Evolutionary conservation across 257 asterid species (phyloP).

Genomic region (Fraxinus americana): DNA sequence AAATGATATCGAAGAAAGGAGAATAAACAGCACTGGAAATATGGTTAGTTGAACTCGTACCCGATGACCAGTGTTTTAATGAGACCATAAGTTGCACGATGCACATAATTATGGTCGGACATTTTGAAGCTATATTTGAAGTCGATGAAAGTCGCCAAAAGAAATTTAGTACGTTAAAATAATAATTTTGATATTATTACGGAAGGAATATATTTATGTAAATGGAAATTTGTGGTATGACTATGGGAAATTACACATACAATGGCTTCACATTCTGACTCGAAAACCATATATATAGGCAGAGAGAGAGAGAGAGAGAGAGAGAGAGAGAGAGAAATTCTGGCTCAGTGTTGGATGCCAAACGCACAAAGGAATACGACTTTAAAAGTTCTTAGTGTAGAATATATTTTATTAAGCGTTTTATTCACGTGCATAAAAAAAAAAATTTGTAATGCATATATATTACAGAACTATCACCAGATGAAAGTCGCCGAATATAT

Average conservation of each 20-base stretch:
- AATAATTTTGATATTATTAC: no score
- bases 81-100: no score
- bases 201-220: no score
- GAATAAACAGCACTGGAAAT: no score
- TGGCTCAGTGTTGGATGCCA: background rate
- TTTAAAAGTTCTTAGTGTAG: background rate
- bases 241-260: background rate
- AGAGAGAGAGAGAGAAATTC: background rate
- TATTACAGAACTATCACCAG: background rate
- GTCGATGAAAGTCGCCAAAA: no score
- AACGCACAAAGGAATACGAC: background rate
- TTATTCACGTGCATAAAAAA: background rate
- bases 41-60: no score
- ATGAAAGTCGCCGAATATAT: background rate
- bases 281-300: background rate
- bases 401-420: background rate
- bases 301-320: no score
- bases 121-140: no score
- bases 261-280: background rate
- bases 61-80: no score
- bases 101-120: no score
- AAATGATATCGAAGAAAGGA: no score
- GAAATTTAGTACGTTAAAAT: no score
- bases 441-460: background rate
- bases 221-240: background rate